Evolutionary conservation across 2,329 filamentous ascomycete genomes (phyloP), one percentile per base, ranked within the genome.

Genomic region (Colletotrichum tamarilloi): DNA sequence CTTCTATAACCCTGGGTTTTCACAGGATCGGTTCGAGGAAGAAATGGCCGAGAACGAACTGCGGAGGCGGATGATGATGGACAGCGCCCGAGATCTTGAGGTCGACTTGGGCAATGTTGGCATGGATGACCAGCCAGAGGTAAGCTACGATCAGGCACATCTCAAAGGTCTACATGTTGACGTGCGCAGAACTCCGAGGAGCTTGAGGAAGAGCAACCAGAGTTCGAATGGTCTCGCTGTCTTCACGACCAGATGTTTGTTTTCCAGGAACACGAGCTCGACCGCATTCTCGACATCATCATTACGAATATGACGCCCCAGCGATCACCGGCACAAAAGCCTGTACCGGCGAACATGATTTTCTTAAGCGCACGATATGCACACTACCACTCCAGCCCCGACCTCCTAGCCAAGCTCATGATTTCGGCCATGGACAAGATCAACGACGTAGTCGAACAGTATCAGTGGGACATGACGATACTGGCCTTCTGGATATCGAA

Each of bases 391-490:
- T 93, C 96, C 59, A 97, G 94, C 78, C 89, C 90, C 2, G 95
- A 98, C 75, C 87, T 99, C 11, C 86, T 99, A 11, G 92, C 91
- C 22, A 93, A 93, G 56, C 89, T 98, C 30, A 89, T 99, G 19
- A 88, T 94, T 30, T 92, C 93, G 46, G 95, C 97, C 49, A 97
- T 97, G 89, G 95, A 97, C 79, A 97, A 96, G 83, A 98, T 99
- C 78, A 98, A 98, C 80, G 93, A 95, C 72, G 95, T 98, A 35
- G 95, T 99, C n/a, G 97, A 98, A 82, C 90, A 90, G 74, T 92
- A 96, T 79, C 97, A 99, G 80, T 98, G 97, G 97, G 97, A 99
- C 80, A 99, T 99, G 97, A 99, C 97, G 0, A 98, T 99, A 76
- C 87, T 99, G 49, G 97, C 97, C 2, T 99, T 99, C 80, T 99